Evolutionary conservation across 805 yeast genomes (phyloP), one percentile per base, ranked within the genome.

Genomic region (Komagataella mondaviorum): DNA sequence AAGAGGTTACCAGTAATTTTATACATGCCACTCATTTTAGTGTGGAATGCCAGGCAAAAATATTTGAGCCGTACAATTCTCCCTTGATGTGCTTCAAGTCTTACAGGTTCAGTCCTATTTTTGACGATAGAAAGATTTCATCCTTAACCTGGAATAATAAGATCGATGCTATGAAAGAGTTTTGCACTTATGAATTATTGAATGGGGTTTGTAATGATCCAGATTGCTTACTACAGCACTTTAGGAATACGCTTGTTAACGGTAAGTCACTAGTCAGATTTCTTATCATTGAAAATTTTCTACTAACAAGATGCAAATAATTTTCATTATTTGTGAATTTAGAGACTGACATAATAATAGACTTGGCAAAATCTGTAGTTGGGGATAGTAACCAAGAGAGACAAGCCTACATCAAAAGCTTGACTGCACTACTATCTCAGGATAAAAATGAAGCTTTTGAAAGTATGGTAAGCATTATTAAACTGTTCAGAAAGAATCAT

Each of bases 121-220:
- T 57, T 51, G 56, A 55, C 43, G 44, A 48, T 7, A n/a, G 17
- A n/a, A 52, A 54, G 52, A 49, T 58, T 18, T 54, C 49, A 17
- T 58, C 61, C 4, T 36, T 48, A 18, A 55, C 58, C 12, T 58
- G 52, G 50, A 54, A 54, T 8, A 58, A 56, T 47, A 48, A 22
- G 6, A 53, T 56, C 10, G 54, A 56, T 45, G 52, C 55, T 6
- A 55, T 53, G n/a, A 43, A 20, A 20, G 46, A 48, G 46, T 47
- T 58, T 18, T 58, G 61, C 49, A 51, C 55, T 12, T 23, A 44
- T 48, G 61, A 58, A 48, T n/a, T 55, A 16, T 22, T 50, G 14
- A 49, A 49, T 18, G 59, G 57, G 4, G 6, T 20, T 14, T 58
- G 61, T 46, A 22, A 36, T 16, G 44, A 49, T n/a, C 48, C 36